These are phyloP conservation scores for Naegleria lovaniensis DNA, from an alignment of 208 protist genomes.

Conservation along the genomic window DNA sequence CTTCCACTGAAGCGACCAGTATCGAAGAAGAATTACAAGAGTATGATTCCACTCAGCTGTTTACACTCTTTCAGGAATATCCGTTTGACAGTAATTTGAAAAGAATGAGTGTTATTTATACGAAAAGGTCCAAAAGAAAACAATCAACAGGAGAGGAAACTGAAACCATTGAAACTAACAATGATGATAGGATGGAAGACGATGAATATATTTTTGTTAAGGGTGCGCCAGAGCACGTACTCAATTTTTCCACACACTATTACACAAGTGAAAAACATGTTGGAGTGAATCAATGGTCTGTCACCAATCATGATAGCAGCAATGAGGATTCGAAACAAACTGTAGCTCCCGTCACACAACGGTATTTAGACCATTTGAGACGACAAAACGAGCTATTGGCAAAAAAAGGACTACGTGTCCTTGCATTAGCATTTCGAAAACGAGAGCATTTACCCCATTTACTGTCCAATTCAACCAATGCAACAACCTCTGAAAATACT, in stretches of 20 bases:
- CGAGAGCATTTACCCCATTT: neutral
- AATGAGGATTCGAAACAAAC: no score
- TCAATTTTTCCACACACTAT: neutral
- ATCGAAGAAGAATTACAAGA: neutral
- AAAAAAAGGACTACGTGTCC: constrained; percentile 4
- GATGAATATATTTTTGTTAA: constrained; percentile 26
- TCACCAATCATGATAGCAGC: no score
- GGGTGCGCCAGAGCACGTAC: neutral
- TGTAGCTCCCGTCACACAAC: neutral
- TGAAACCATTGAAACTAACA: no score
- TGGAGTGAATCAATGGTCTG: neutral
- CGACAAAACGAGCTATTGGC: neutral
- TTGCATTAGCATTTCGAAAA: constrained; percentile 1
- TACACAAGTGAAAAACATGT: no score
- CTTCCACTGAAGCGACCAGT: no score
- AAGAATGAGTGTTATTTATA: constrained; percentile 26
- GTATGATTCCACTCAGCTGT: neutral
- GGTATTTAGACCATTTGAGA: neutral
- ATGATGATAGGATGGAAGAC: no score
- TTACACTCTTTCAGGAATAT: constrained; percentile 7
- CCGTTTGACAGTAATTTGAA: constrained; percentile 26
- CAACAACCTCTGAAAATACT: no score
- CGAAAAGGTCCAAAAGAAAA: no score
- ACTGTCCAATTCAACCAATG: no score
- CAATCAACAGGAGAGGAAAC: no score